Base-by-base conservation (phyloP, 768 basidiomycete species). In the Suillus hirtellus region DNA sequence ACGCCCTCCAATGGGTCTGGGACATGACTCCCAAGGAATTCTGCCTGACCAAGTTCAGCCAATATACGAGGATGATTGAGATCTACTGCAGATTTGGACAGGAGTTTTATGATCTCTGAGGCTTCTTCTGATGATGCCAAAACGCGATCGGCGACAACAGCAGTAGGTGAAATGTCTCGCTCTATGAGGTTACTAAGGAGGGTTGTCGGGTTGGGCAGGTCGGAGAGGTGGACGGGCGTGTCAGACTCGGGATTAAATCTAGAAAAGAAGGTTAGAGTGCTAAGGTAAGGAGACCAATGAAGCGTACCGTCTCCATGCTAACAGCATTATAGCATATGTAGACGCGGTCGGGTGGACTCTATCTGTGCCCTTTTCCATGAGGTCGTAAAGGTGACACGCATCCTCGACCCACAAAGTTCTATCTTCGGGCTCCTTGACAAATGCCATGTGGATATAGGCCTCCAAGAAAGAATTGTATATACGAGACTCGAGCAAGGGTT, bases 251-350 rank as follows among this genome's bases (percentile, higher is more conserved):
- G 74, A 59, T 78, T 72, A 64, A 81, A 79, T 60, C 82, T 84
- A 59, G 38, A 59, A 52, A 40, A 52, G 24, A 5, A 4, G n/a
- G 38, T 76, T 34, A 76, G 68, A 53, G 40, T 0, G 60, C 42
- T 12, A 42, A 12, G 17, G 42, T 14, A 55, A 50, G 4, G 21
- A 38, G 21, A n/a, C 47, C 52, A 43, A 38, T 47, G 52, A n/a
- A 27, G 69, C 82, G 64, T 64, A 87, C 85, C 86, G 79, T 47
- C 82, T 72, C 73, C 84, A 84, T 1, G 84, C 79, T 38, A 85
- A 75, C 14, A 94, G 78, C 84, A 92, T 87, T 19, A 85, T 72
- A 15, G 90, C 87, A 75, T 90, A 93, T 10, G 90, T 89, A 53
- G 79, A 73, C 1, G 84, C 64, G 37, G 82, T 84, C 0, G 92